These are phyloP conservation scores for Tolypocladium ovalisporum DNA, from an alignment of 2,329 filamentous ascomycete species.

Conservation along the genomic window DNA sequence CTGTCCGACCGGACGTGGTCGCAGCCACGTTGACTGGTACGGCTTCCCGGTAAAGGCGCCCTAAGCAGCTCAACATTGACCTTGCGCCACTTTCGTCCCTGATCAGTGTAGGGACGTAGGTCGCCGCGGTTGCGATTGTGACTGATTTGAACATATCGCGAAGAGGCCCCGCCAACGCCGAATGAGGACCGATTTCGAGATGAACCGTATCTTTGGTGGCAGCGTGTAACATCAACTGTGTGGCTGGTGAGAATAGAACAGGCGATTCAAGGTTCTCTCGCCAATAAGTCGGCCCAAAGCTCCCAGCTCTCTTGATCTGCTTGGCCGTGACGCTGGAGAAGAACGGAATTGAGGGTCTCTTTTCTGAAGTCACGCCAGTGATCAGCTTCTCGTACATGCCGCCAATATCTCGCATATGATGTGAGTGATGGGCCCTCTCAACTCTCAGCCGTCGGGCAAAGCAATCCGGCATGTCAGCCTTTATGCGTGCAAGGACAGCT, in stretches of 20 bases:
- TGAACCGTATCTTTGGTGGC: not conserved
- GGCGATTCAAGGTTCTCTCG: constrained; percentile 5
- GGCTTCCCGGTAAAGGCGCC: constrained; percentile 7
- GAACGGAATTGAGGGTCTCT: constrained; percentile 3
- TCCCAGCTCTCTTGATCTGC: not conserved
- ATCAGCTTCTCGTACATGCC: constrained; percentile 1
- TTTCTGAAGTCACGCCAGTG: not conserved
- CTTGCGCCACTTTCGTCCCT: constrained; percentile 4
- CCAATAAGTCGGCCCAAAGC: constrained; percentile 5
- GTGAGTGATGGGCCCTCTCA: constrained; percentile 2
- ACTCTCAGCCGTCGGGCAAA: constrained; percentile 9
- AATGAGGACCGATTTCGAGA: constrained; percentile 14
- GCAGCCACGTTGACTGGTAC: constrained; percentile 6
- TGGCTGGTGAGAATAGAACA: constrained; percentile 6
- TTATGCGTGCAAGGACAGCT: not conserved
- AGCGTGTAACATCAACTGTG: not conserved
- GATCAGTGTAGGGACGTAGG: constrained; percentile 8
- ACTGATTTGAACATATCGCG: constrained; percentile 7
- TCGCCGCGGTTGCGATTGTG: constrained; percentile 1
- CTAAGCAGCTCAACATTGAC: constrained; percentile 6
- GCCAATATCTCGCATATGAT: not conserved
- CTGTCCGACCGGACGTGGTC: not conserved
- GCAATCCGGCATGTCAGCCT: not conserved
- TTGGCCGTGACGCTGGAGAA: constrained; percentile 2
- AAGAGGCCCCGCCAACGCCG: constrained; percentile 13